Evolutionary conservation across 306 rosid genomes (phyloP).

Genomic region (Quercus variabilis): DNA sequence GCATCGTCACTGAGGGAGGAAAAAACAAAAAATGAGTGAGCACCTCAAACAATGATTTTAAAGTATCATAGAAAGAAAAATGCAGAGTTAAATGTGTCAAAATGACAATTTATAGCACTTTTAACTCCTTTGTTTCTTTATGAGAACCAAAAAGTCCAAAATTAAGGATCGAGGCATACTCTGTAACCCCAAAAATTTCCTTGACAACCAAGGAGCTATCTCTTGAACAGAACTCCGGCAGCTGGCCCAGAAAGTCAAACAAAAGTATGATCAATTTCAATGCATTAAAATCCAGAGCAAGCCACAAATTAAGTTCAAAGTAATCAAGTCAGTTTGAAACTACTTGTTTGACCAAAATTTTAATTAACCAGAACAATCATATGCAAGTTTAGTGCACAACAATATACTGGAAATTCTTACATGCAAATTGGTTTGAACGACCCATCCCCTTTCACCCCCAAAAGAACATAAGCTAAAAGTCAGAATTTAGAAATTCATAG

Average conservation of each 20-base stretch:
- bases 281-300: constrained; percentile 9
- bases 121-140: not conserved
- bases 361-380: too few relatives aligned
- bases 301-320: not conserved
- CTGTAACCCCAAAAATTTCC: constrained; percentile 94
- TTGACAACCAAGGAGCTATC: constrained; percentile 81
- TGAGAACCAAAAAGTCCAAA: constrained; percentile 1
- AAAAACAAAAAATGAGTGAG: constrained; percentile 10
- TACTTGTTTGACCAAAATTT: not conserved
- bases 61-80: not conserved
- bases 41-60: not conserved
- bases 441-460: not conserved
- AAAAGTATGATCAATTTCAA: constrained; percentile 20
- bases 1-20: constrained; percentile 72
- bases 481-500: not conserved
- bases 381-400: too few relatives aligned
- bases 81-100: too few relatives aligned
- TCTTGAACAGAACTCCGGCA: constrained; percentile 81
- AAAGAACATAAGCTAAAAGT: not conserved
- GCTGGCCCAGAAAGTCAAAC: constrained; percentile 43
- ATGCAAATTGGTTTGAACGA: too few relatives aligned
- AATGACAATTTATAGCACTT: too few relatives aligned
- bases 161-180: constrained; percentile 52
- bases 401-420: too few relatives aligned
- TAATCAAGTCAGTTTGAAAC: not conserved